phyloP scores from a whole-genome alignment of 306 rosid species.

The Cyclanthera cordifolia region DNA sequence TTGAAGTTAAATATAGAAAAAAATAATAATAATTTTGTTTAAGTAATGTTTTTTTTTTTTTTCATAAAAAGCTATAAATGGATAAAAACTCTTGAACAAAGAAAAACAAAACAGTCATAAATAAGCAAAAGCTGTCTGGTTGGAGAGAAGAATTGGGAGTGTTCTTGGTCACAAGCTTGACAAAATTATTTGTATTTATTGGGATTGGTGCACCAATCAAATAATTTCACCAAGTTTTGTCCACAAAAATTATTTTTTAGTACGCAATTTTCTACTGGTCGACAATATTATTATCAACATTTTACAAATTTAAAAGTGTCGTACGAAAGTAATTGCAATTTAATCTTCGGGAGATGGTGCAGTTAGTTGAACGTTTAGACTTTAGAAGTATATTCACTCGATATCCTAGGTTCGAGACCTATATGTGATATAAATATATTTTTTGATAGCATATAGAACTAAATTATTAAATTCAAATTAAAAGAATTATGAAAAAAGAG shows the following conservation, averaged over 20 bases:
- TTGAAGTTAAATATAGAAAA: neutral
- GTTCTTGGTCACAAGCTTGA: neutral
- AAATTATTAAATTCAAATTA: too few relatives aligned
- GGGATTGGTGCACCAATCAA: neutral
- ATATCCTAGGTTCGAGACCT: too few relatives aligned
- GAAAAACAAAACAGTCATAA: neutral
- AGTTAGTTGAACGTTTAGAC: too few relatives aligned
- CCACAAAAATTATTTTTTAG: neutral
- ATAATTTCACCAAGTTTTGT: neutral
- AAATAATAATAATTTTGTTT: neutral
- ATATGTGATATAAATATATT: too few relatives aligned
- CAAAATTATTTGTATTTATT: neutral
- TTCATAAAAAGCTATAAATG: neutral
- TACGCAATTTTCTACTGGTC: neutral
- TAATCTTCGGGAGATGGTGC: too few relatives aligned
- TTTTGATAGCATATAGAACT: too few relatives aligned
- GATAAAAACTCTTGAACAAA: too few relatives aligned
- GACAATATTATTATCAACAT: neutral
- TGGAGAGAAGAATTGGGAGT: neutral
- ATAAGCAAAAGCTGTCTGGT: neutral
- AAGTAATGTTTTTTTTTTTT: neutral
- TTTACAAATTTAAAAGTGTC: neutral
- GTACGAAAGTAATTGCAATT: too few relatives aligned
- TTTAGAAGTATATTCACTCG: too few relatives aligned
- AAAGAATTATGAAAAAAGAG: too few relatives aligned